Percentiles rank a stretch among this genome's conserved stretches.
These are phyloP conservation scores for Abelmoschus esculentus DNA, from an alignment of 345 rosid species.

Conservation along the genomic window DNA sequence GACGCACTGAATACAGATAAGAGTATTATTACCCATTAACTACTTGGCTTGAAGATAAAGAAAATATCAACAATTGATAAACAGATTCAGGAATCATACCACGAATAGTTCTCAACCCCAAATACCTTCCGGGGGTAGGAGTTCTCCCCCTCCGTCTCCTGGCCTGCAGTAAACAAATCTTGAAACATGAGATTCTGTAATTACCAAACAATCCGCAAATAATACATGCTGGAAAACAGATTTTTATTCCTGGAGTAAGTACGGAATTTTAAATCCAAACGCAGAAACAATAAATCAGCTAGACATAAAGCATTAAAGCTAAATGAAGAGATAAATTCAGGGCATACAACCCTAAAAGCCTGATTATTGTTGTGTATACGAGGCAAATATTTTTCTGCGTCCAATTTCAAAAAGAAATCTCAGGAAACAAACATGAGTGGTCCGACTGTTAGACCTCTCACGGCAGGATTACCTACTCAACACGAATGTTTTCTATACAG, in stretches of 20 bases:
- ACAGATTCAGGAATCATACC: slow-evolving; percentile 29
- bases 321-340: slow-evolving; percentile 56
- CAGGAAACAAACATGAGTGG: too few relatives aligned
- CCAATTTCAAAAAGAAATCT: too few relatives aligned
- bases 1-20: slow-evolving; percentile 28
- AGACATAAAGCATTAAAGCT: slow-evolving; percentile 17
- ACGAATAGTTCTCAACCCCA: slow-evolving; percentile 57
- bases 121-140: slow-evolving; percentile 90
- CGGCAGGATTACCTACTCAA: slow-evolving; percentile 23
- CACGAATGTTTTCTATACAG: slow-evolving; percentile 37
- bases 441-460: neutral
- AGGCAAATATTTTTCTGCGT: too few relatives aligned
- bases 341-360: slow-evolving; percentile 82
- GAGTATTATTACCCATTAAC: neutral
- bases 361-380: slow-evolving; percentile 47
- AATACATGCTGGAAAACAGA: neutral
- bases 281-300: neutral
- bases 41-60: neutral
- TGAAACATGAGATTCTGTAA: slow-evolving; percentile 9
- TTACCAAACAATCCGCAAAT: neutral
- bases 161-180: slow-evolving; percentile 40
- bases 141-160: slow-evolving; percentile 79
- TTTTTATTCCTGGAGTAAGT: neutral
- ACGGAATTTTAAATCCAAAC: neutral
- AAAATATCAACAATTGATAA: neutral